phyloP scores from a whole-genome alignment of 2,329 filamentous ascomycete species.

The Neofusicoccum umdonicola region DNA sequence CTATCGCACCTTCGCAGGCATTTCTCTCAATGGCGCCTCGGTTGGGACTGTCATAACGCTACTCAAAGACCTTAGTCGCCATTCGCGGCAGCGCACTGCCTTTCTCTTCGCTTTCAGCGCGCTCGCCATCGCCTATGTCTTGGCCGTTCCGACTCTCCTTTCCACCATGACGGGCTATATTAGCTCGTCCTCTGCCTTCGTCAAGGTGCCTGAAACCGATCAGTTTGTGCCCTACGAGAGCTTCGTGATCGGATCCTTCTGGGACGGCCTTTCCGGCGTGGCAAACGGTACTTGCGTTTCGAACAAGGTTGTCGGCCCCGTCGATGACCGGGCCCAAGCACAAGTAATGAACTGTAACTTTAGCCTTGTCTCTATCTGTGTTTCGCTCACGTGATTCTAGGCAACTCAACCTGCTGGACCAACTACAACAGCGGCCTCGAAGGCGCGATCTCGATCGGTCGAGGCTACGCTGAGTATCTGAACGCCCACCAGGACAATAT shows the following conservation, averaged over 20 bases:
- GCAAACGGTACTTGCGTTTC: not conserved
- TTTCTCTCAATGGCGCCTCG: conserved; percentile 30
- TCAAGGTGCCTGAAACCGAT: not conserved
- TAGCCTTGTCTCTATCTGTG: too few relatives aligned
- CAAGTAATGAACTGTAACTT: not conserved
- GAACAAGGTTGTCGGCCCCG: not conserved
- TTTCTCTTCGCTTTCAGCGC: conserved; percentile 34
- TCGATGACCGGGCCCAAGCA: not conserved
- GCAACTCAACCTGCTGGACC: not conserved
- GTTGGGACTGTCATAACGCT: conserved; percentile 27
- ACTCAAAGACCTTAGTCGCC: conserved; percentile 25
- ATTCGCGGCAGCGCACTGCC: conserved; percentile 24
- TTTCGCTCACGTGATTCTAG: not conserved
- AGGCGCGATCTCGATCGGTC: too few relatives aligned
- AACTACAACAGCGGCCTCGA: not conserved
- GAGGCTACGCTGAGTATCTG: not conserved
- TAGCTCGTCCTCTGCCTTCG: conserved; percentile 19
- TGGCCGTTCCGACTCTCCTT: conserved; percentile 32
- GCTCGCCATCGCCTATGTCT: conserved; percentile 29
- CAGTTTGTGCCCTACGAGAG: not conserved
- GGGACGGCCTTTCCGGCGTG: not conserved
- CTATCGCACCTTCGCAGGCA: conserved; percentile 32
- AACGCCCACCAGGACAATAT: not conserved
- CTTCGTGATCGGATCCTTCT: not conserved
- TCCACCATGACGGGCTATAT: conserved; percentile 40